Base-by-base conservation (phyloP, 176 grass and related monocot genomes). In the Carex parvula region DNA sequence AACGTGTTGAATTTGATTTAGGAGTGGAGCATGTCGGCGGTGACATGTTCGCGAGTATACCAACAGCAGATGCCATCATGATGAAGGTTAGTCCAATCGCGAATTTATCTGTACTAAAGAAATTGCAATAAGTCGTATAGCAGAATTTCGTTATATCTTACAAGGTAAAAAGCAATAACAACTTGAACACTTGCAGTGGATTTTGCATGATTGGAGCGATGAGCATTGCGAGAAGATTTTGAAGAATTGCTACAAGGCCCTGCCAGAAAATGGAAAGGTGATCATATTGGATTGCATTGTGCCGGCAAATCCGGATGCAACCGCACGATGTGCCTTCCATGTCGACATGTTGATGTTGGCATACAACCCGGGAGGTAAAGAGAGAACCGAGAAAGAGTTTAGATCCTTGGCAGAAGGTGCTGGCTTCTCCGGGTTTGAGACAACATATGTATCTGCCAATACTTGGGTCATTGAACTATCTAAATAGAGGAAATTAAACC, bases 371-470 rank as follows among this genome's bases (percentile, higher is more conserved):
- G 88, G 88, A 63, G 87, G 82, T 0, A 86, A 86, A 85, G 84
- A 89, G 60, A 89, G 88, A 85, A 86, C 78, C 1, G 79, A 89
- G n/a, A 6, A 32, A 24, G 83, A 89, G 65, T 74, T 75, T 66
- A 30, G 53, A 16, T 29, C 68, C 60, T 77, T 85, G 16, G 57
- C 53, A 0, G 20, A 21, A 60, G 24, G 59, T 3, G 22, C 83
- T 9, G 87, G 87, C 4, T 89, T 89, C 64, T 11, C 54, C 0
- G 70, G 57, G 7, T 75, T 75, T 26, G 33, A 37, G 37, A 3
- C 64, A 0, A 76, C 83, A 12, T 85, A 85, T 52, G 66, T 85
- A 15, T 74, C 50, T 79, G 9, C 14, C 16, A 17, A 80, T 9
- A 41, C 35, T 61, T 89, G 17, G 13, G 83, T 50, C 11, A 60